These are phyloP conservation scores for Cladophialophora bantiana DNA, from an alignment of 2,329 filamentous ascomycete genomes.

Conservation along the genomic window DNA sequence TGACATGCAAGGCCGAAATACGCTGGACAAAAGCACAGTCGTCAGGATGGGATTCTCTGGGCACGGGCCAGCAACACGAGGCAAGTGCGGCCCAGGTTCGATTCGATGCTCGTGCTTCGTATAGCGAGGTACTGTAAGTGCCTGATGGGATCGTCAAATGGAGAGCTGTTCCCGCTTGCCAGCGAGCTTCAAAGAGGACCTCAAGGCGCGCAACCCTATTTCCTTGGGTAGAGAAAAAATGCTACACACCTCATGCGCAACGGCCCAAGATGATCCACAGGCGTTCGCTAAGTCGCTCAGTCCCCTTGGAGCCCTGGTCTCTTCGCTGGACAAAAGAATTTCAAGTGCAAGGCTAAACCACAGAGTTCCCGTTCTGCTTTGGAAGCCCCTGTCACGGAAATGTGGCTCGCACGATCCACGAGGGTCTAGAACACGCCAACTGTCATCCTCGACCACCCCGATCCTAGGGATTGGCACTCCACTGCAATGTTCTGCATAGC, in stretches of 20 bases:
- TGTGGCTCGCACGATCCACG: constrained; percentile 32
- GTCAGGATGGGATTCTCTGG: not conserved
- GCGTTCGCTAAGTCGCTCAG: not conserved
- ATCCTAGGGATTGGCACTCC: constrained; percentile 23
- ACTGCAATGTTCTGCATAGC: constrained; percentile 29
- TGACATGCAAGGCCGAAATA: not conserved
- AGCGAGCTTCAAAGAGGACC: not conserved
- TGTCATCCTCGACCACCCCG: constrained; percentile 14
- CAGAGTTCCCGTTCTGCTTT: constrained; percentile 5
- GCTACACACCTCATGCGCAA: constrained; percentile 4
- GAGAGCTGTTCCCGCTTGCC: not conserved
- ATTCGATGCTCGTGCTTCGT: not conserved
- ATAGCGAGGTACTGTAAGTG: not conserved
- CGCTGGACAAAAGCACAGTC: not conserved
- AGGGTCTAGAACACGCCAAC: constrained; percentile 32
- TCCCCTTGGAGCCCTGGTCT: not conserved
- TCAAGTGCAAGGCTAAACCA: not conserved
- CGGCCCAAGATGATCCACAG: constrained; percentile 5
- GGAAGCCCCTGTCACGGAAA: constrained; percentile 10
- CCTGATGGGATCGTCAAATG: not conserved
- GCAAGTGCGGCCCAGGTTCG: not conserved
- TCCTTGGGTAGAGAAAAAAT: not conserved
- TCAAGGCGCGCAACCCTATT: not conserved
- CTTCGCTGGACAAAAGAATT: constrained; percentile 1
- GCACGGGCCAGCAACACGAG: not conserved